phyloP scores from a whole-genome alignment of 2,329 filamentous ascomycete genomes.

The Microdochium paspali region DNA sequence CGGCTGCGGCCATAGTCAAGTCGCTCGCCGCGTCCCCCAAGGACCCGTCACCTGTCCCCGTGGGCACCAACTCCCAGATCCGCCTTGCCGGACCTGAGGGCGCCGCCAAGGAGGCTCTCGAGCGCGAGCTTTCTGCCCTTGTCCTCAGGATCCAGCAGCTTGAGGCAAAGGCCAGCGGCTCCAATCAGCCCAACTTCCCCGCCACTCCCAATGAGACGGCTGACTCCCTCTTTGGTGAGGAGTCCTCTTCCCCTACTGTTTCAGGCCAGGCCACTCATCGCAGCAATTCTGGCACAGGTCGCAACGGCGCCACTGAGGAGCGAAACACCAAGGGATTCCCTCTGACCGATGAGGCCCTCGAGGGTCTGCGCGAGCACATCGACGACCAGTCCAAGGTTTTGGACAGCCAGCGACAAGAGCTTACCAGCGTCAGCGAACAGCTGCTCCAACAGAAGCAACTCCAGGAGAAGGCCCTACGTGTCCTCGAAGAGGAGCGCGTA shows the following conservation, averaged over 20 bases:
- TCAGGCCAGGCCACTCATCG: conserved; percentile 27
- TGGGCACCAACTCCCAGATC: conserved; percentile 40
- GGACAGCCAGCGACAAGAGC: conserved; percentile 75
- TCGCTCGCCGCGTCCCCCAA: conserved; percentile 37
- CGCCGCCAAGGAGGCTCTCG: conserved; percentile 67
- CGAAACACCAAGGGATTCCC: conserved; percentile 32
- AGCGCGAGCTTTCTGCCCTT: conserved; percentile 74
- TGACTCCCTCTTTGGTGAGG: conserved; percentile 54
- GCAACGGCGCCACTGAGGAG: conserved; percentile 21
- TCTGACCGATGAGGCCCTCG: conserved; percentile 74
- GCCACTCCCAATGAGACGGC: conserved; percentile 73
- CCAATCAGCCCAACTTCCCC: conserved; percentile 53
- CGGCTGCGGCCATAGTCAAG: conserved; percentile 43
- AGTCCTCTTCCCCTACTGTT: conserved; percentile 35
- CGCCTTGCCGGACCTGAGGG: conserved; percentile 70
- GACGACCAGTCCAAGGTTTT: conserved; percentile 91
- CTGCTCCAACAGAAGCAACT: conserved; percentile 77
- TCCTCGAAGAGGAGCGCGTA: conserved; percentile 80
- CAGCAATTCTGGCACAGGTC: conserved; percentile 35
- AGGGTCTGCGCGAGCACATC: conserved; percentile 80
- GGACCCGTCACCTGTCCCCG: conserved; percentile 26
- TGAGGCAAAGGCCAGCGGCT: conserved; percentile 63
- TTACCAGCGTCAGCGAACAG: conserved; percentile 77
- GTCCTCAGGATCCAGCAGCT: conserved; percentile 70
- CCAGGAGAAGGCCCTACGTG: conserved; percentile 72